Percentiles rank a stretch among this genome's conserved stretches.
Evolutionary conservation across 176 grass and related monocot genomes (phyloP).

Genomic region (Alopecurus myosuroides): DNA sequence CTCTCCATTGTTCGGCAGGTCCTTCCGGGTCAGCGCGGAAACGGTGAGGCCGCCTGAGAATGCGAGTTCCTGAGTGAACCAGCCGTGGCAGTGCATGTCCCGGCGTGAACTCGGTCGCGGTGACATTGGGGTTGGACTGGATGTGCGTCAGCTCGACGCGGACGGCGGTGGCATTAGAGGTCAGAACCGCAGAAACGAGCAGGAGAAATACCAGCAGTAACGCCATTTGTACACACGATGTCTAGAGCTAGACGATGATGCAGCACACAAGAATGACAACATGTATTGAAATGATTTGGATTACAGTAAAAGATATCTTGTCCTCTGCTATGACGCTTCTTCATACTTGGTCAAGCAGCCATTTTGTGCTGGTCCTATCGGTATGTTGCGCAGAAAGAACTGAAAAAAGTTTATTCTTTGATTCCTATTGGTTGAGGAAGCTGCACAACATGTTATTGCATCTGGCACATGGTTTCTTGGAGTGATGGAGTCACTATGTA

Average conservation of each 20-base stretch:
- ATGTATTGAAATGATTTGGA: not conserved
- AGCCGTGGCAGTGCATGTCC: slow-evolving; percentile 40
- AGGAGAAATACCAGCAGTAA: not conserved
- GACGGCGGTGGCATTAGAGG: slow-evolving; percentile 19
- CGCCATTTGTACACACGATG: not conserved
- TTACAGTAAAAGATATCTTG: not conserved
- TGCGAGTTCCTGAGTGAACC: slow-evolving; percentile 33
- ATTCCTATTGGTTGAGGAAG: no score
- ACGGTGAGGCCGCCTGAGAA: slow-evolving; percentile 1
- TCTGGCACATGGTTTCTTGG: no score
- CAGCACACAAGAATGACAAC: not conserved
- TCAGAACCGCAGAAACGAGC: not conserved
- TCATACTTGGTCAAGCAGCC: slow-evolving; percentile 36
- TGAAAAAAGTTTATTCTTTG: not conserved
- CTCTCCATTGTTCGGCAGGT: slow-evolving; percentile 35
- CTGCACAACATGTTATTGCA: no score
- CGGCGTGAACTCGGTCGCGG: slow-evolving; percentile 37
- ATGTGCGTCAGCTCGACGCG: slow-evolving; percentile 50
- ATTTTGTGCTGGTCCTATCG: not conserved
- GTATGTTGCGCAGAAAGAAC: slow-evolving; percentile 29
- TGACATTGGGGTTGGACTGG: slow-evolving; percentile 34
- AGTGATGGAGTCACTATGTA: no score
- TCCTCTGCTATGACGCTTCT: not conserved
- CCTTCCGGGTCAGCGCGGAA: slow-evolving; percentile 17
- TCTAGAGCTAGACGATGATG: not conserved